Percentiles rank a stretch among this genome's conserved stretches.
Evolutionary conservation across 2,329 filamentous ascomycete genomes (phyloP).

Genomic region (Dactylellina leptospora): DNA sequence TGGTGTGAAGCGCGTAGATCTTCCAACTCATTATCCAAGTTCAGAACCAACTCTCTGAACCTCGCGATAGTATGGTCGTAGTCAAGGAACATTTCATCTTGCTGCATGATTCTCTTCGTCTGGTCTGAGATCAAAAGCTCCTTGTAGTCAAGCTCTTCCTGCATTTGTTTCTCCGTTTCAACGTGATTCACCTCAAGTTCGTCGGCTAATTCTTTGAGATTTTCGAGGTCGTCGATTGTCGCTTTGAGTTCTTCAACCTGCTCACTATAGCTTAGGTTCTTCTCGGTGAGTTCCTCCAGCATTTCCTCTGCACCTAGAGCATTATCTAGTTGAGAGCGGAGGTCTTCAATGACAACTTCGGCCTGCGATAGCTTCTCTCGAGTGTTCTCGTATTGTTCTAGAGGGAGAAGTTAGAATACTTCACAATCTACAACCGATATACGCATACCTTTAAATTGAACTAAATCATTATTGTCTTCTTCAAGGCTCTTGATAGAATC

Average conservation of each 20-base stretch:
- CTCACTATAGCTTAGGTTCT: conserved; percentile 83
- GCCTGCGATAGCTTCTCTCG: conserved; percentile 77
- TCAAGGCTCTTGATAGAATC: conserved; percentile 78
- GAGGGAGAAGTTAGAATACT: neutral
- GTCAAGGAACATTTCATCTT: conserved; percentile 82
- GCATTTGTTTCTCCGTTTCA: conserved; percentile 91
- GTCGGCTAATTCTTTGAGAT: conserved; percentile 88
- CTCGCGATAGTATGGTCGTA: conserved; percentile 88
- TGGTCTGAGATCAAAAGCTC: conserved; percentile 87
- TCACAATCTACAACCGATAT: neutral
- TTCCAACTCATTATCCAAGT: conserved; percentile 82
- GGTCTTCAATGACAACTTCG: conserved; percentile 80
- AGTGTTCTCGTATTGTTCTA: conserved; percentile 72
- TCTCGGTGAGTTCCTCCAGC: conserved; percentile 88
- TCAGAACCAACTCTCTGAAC: conserved; percentile 88
- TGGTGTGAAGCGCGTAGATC: conserved; percentile 92
- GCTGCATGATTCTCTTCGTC: conserved; percentile 74
- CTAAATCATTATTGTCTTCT: conserved; percentile 75
- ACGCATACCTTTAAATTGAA: conserved; percentile 65
- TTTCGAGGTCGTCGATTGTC: conserved; percentile 86
- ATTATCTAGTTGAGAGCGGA: conserved; percentile 89
- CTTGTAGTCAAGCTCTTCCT: conserved; percentile 89
- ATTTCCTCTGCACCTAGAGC: conserved; percentile 89
- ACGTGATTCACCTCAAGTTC: conserved; percentile 93
- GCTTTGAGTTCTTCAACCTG: conserved; percentile 82